Base-by-base conservation (phyloP, 495 filamentous ascomycete genomes). In the Aspergillus campestris region DNA sequence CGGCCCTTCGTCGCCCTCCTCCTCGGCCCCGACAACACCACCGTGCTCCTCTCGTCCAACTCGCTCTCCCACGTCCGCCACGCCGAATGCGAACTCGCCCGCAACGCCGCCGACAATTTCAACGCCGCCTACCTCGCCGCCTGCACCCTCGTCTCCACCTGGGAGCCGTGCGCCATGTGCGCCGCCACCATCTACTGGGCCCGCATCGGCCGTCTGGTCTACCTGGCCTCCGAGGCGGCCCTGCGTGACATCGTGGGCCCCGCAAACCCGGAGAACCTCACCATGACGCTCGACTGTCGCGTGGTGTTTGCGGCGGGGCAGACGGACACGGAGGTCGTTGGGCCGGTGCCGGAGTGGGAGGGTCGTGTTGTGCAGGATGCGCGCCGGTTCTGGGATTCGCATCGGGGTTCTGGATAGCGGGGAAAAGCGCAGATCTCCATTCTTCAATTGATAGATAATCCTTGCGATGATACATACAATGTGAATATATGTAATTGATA, bases 111-210 rank as follows among this genome's bases (percentile, higher is more conserved):
- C 30, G 57, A 59, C 4, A 74, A 77, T 47, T 77, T 72, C 43
- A 55, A 65, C 10, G 70, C 69, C 50, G 62, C 65, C 6, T 79
- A 68, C 48, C 62, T 78, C 0, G 68, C 66, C 53, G 50, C 47
- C 8, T 76, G 73, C 47, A 76, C 75, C 3, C 56, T 77, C 18
- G 65, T 76, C 14, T 71, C 67, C 11, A 76, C 73, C 6, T 79
- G 75, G 73, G 74, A 79, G 51, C 75, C 74, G 6, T 78, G 74
- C 51, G 74, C 70, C 12, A 78, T 78, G 74, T 78, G 75, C 48
- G 64, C 62, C 41, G 61, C 58, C 10, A 66, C 64, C 8, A 61
- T 64, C 27, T 68, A 78, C 56, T 79, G 75, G 74, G 73, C 74
- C 45, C 69, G 76, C 50, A 79, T 77, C 34, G 75, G 74, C 8